Evolutionary conservation across 305 asterid species (phyloP), one percentile per base, ranked within the genome.

Genomic region (Rubia peregrina): DNA sequence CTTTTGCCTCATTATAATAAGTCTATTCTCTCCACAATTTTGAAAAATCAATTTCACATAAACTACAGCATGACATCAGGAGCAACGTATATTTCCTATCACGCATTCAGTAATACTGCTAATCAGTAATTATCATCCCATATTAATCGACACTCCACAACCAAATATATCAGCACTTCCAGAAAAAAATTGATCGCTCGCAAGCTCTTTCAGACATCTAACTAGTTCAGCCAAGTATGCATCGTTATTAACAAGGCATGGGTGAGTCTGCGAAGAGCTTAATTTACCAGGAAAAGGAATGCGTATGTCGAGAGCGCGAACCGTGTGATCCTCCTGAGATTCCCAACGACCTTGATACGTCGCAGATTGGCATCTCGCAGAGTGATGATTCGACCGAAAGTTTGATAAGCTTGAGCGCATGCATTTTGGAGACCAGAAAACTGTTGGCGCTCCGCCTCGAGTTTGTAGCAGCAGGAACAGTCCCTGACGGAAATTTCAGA

Each of bases 381-480:
- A 59, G 63, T 81, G 81, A 8, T 74, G 78, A 33, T 75, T 46
- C 72, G 84, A 83, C 8, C 84, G 81, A 85, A 82, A 77, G 71
- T 70, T 80, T 8, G 95, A 81, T 42, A 83, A 85, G 64, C 79
- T 87, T 98, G 97, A 94, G 22, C 96, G 96, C 69, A 96, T 96
- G 80, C 99, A 94, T 77, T 88, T 91, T 12, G 99, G 99, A 43
- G 98, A 94, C 70, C 78, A 95, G 71, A 94, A 89, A 68, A 94
- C 96, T 71, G 96, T 98, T 74, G 98, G 87, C 10, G 98, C 98
- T 19, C 98, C 98, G 95, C 80, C 93, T 86, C 26, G 97, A 85
- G 78, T 86, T 86, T 76, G 95, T 57, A 49, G 77, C 89, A 57
- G 91, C 81, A 71, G 96, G 95, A 67, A 88, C 93, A 65, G 81